Evolutionary conservation across 129 eudicot genomes (phyloP), one percentile per base, ranked within the genome.

Genomic region (Kitagawia praeruptora): DNA sequence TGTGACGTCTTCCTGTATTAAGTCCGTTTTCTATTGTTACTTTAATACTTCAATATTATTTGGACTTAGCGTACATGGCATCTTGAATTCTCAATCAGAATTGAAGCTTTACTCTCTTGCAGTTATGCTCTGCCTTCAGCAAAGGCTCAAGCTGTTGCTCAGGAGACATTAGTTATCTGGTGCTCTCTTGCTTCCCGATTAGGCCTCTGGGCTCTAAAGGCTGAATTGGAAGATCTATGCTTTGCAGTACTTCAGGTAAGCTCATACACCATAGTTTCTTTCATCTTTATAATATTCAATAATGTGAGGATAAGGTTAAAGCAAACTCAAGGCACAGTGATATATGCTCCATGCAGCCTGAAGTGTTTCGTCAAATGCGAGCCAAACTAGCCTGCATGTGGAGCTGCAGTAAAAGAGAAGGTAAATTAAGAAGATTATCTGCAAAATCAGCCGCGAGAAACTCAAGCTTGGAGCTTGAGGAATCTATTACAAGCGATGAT

Each of bases 141-240:
- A 74, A 94, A 94, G 88, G 97, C 98, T 82, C 86, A 88, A 88
- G 97, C 98, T 83, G 98, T 94, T 75, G 98, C 98, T 66, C 87
- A 94, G 84, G 98, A 94, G 84, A 94, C 97, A 70, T 84, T 94
- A 84, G 92, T 88, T 83, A 86, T 94, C 79, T 94, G 98, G 98
- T 94, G 98, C 82, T 94, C 98, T 53, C 96, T 94, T 84, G 98
- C 98, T 84, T 94, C 97, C 64, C 86, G 98, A 74, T 80, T 94
- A 86, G 98, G 98, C 63, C 87, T 94, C 41, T 94, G 98, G 98
- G 96, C 98, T 84, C 79, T 94, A 80, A 94, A 94, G 84, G 96
- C 98, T 81, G 96, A 94, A 88, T 89, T 94, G 76, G 98, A 94
- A 87, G 98, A 94, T 84, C 92, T 94, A 40, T 94, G 98, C 84